Evolutionary conservation across 768 basidiomycete genomes (phyloP).

Genomic region (Tulasnella sp.): DNA sequence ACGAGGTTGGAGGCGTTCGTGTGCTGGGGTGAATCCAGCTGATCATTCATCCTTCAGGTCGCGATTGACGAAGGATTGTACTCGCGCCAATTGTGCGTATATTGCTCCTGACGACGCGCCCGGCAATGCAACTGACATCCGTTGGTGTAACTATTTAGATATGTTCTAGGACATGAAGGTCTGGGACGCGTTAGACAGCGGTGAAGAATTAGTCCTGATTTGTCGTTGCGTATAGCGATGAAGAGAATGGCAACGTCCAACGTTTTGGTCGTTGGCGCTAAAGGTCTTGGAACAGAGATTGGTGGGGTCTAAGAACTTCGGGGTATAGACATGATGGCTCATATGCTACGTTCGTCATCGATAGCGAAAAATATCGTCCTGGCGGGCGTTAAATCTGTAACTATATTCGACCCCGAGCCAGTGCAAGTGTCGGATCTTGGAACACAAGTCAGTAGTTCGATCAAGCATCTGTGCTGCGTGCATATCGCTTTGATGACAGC

Average conservation of each 20-base stretch:
- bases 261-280: slow-evolving; percentile 83
- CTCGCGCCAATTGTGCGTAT: slow-evolving; percentile 79
- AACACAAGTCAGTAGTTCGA: slow-evolving; percentile 57
- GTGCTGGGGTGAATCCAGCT: background rate
- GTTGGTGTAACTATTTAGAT: slow-evolving; percentile 37
- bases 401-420: slow-evolving; percentile 86
- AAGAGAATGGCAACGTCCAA: slow-evolving; percentile 97
- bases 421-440: slow-evolving; percentile 84
- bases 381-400: slow-evolving; percentile 96
- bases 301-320: slow-evolving; percentile 37
- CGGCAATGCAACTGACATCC: slow-evolving; percentile 18
- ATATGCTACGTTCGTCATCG: background rate
- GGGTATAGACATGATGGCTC: background rate
- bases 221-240: slow-evolving; percentile 60
- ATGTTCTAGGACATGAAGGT: slow-evolving; percentile 97
- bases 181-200: slow-evolving; percentile 19
- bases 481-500: background rate
- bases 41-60: background rate
- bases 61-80: slow-evolving; percentile 85
- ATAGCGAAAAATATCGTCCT: slow-evolving; percentile 89
- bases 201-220: background rate
- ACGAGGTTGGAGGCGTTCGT: slow-evolving; percentile 14
- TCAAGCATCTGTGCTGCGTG: background rate
- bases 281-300: slow-evolving; percentile 92
- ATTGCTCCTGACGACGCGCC: background rate